Evolutionary conservation across 2,329 filamentous ascomycete species (phyloP).

Genomic region (Daldinia eschscholtzii): DNA sequence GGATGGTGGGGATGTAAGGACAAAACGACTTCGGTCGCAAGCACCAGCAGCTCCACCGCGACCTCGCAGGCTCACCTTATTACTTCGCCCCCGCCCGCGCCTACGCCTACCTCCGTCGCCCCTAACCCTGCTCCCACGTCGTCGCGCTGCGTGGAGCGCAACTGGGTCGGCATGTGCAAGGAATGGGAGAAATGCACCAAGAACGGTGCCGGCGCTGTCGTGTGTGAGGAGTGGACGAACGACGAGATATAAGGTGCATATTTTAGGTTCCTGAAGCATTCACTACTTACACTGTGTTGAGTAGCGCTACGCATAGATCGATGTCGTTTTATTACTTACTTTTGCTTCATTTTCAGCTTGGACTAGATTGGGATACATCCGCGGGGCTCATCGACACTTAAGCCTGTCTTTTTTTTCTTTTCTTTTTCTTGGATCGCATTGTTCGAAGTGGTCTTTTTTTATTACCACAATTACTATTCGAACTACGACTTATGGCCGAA

Average conservation of each 20-base stretch:
- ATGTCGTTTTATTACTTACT: neutral
- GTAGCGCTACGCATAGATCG: neutral
- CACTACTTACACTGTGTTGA: neutral
- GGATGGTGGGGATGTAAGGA: constrained; percentile 47
- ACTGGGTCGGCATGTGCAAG: constrained; percentile 50
- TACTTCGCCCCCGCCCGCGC: constrained; percentile 47
- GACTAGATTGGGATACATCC: constrained; percentile 40
- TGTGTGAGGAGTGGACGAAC: constrained; percentile 37
- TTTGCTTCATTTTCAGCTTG: constrained; percentile 19
- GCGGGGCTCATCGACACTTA: constrained; percentile 17
- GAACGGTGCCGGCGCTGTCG: neutral
- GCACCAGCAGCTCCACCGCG: constrained; percentile 16
- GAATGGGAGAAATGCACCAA: constrained; percentile 38
- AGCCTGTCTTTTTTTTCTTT: constrained; percentile 13
- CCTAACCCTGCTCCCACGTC: constrained; percentile 33
- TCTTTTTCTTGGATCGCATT: constrained; percentile 34
- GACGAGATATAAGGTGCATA: constrained; percentile 47
- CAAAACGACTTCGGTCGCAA: constrained; percentile 21
- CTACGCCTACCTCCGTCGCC: constrained; percentile 37
- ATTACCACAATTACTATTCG: neutral
- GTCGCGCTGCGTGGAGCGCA: constrained; percentile 46
- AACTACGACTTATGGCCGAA: neutral
- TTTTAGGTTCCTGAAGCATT: neutral
- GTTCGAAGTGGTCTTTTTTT: neutral
- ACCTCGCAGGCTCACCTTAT: constrained; percentile 42